These are phyloP conservation scores for Colletotrichum godetiae DNA, from an alignment of 2,329 filamentous ascomycete species.

Conservation along the genomic window DNA sequence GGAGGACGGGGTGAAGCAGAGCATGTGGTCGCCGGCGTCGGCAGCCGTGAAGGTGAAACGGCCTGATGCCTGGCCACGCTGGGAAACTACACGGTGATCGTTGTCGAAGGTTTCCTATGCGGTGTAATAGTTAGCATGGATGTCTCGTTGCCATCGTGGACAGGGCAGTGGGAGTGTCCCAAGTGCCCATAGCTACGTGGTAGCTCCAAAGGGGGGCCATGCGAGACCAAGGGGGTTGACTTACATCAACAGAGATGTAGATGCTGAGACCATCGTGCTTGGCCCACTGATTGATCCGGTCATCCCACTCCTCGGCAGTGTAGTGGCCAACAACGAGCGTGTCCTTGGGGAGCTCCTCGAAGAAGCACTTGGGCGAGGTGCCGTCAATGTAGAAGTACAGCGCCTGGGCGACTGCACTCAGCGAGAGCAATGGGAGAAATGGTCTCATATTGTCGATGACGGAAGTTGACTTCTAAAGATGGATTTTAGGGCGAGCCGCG, in stretches of 20 bases:
- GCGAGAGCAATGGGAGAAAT: constrained; percentile 73
- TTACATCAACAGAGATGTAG: constrained; percentile 88
- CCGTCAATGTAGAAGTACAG: constrained; percentile 97
- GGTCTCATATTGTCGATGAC: constrained; percentile 61
- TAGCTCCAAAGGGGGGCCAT: not conserved
- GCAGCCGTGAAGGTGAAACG: constrained; percentile 96
- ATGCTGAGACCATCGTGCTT: constrained; percentile 82
- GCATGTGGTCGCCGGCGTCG: constrained; percentile 93
- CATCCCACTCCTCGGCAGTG: constrained; percentile 85
- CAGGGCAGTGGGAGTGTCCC: not conserved
- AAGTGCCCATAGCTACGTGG: not conserved
- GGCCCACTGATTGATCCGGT: constrained; percentile 73
- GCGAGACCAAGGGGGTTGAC: constrained; percentile 40
- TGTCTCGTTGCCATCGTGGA: not conserved
- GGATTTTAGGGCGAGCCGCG: not conserved
- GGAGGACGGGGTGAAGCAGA: constrained; percentile 92
- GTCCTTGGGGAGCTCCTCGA: constrained; percentile 97
- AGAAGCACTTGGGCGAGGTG: constrained; percentile 91
- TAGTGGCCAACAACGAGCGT: constrained; percentile 96
- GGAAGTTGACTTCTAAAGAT: constrained; percentile 1
- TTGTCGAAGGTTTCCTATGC: constrained; percentile 94
- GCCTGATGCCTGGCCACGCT: constrained; percentile 79
- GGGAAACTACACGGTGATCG: constrained; percentile 93
- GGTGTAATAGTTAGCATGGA: constrained; percentile 23
- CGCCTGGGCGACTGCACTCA: constrained; percentile 77